A percentile compares a stretch with the other conserved stretches of the same genome.
phyloP scores from a whole-genome alignment of 352 stramenopile species.

The Globisporangium nunn region DNA sequence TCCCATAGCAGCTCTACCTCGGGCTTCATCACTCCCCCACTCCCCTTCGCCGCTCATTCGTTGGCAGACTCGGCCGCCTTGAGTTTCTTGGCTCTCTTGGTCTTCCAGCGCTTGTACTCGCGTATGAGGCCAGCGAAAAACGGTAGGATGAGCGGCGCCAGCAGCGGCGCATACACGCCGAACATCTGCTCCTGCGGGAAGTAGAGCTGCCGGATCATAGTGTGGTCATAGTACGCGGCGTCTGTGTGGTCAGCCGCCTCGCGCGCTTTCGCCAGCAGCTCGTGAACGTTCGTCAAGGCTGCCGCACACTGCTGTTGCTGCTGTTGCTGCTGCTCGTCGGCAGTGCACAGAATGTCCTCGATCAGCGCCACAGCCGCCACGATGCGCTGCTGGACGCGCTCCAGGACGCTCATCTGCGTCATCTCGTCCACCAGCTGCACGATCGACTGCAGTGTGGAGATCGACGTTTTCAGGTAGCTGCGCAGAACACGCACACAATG shows the following conservation, averaged over 20 bases:
- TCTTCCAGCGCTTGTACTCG: conserved; percentile 42
- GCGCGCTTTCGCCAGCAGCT: conserved; percentile 29
- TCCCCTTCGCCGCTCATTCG: background rate
- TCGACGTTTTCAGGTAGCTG: conserved; percentile 45
- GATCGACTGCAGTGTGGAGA: conserved; percentile 69
- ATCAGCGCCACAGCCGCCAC: conserved; percentile 36
- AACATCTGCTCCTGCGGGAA: conserved; percentile 67
- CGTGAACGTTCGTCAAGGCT: conserved; percentile 14
- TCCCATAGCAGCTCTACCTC: too few species aligned
- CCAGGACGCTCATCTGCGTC: conserved; percentile 63
- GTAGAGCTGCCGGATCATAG: conserved; percentile 68
- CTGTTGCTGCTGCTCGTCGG: conserved; percentile 1
- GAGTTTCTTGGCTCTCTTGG: conserved; percentile 17
- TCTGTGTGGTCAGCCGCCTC: conserved; percentile 42
- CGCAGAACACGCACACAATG: background rate
- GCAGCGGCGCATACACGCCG: conserved; percentile 52
- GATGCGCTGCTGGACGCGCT: conserved; percentile 55
- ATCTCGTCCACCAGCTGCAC: conserved; percentile 61
- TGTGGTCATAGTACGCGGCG: conserved; percentile 58
- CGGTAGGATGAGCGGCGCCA: conserved; percentile 51
- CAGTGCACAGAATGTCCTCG: conserved; percentile 41
- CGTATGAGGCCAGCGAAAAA: conserved; percentile 49
- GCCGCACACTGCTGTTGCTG: conserved; percentile 16
- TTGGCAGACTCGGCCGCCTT: background rate
- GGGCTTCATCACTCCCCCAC: too few species aligned